Base-by-base conservation (phyloP, 495 filamentous ascomycete species). In the Penicillium simplicissimum region DNA sequence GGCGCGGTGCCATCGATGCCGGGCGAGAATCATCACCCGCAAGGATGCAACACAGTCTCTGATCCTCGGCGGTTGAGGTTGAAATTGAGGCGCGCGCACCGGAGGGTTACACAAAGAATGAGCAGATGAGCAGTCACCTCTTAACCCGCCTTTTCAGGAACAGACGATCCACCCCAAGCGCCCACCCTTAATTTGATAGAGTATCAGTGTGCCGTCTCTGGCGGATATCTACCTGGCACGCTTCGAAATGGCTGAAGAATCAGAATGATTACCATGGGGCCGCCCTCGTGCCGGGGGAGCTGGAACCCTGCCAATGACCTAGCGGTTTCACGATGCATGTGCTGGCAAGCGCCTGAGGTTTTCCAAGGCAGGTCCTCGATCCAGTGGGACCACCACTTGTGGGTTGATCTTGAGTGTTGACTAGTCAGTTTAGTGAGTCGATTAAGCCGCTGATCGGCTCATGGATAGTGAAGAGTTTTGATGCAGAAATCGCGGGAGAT, bases 301-400 rank as follows among this genome's bases (percentile, higher is more conserved):
- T 60, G 37, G 55, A 58, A 67, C 61, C 54, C 25, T 21, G 1
- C 61, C 65, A 67, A 61, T 67, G 33, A 52, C 17, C 25, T 13
- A 7, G 28, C 28, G 14, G 6, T 14, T 17, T 31, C 17, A 11
- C 9, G 25, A 47, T 67, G 61, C 55, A 61, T 64, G 65, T 51
- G 65, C 61, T 64, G 65, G 61, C 65, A 67, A 67, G 64, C 59
- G 56, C 33, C 60, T 31, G 9, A 28, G 23, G 3, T n/a, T 6
- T n/a, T 6, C n/a, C 25, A 49, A 31, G 45, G 23, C 23, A 5
- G 45, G 45, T 49, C 31, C 11, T 49, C 19, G 45, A 49, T 49
- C 23, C 23, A 23, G 45, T 49, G 45, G 45, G 25, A 28, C 21
- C 25, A 3, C 13, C 13, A 3, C 23, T n/a, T n/a, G 11, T 49